Base-by-base conservation (phyloP, 495 filamentous ascomycete species). In the Amphirosellinia nigrospora region DNA sequence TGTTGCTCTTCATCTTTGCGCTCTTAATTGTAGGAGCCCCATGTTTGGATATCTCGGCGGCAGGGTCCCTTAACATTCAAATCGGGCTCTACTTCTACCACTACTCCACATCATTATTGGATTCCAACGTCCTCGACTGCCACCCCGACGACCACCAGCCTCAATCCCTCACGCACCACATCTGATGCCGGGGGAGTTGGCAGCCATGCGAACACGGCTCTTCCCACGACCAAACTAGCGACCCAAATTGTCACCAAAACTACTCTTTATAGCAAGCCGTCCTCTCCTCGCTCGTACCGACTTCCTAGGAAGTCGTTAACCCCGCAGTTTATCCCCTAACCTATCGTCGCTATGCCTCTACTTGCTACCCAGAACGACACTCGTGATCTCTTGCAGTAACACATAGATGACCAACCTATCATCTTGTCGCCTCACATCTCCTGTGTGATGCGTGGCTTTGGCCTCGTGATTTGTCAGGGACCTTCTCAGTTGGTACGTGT, bases 21-120 rank as follows among this genome's bases (percentile, higher is more conserved):
- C 62, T 64, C 28, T 64, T 64, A 7, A 26, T 64, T 16, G 62
- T 64, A 28, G 62, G 43, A 64, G 62, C 23, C 62, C 62, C 26
- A 19, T 64, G 62, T 26, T 52, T 64, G 30, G 62, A 64, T 64
- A 4, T 64, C 46, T 64, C 62, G 62, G 62, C 62, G 7, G 62
- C 28, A 64, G 62, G 62, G 62, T 21, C 62, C 28, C 62, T 62
- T 5, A 23, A 45, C 32, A 3, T 60, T 60, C 5, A 60, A 19
- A 41, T 62, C 16, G 39, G 39, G 36, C 34, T 36, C 34, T 36
- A 36, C 34, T 36, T 36, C 34, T 36, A 45, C 59, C 16, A 62
- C 59, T 62, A 62, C 8, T 62, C 21, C 59, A 26, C 21, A 16
- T 11, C 8, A n/a, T n/a, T 8, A 62, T 62, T 62, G 38, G 59